Conservation (phyloP, 2,329 filamentous ascomycete genomes). For the Phialophora chinensis region DNA sequence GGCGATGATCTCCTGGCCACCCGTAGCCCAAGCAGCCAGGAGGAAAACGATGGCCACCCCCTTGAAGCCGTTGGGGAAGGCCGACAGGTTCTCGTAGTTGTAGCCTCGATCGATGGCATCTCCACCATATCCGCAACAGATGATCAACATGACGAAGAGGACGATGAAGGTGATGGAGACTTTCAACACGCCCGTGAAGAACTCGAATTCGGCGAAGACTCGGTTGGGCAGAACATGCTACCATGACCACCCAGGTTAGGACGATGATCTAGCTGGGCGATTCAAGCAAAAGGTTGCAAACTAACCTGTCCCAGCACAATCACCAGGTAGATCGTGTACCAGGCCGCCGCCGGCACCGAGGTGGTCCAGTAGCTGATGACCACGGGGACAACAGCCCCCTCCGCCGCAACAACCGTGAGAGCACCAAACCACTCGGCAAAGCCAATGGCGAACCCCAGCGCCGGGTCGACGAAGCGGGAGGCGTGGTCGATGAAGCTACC, state of each 20-base stretch:
- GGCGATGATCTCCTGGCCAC: slow-evolving; percentile 67
- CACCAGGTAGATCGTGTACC: slow-evolving; percentile 73
- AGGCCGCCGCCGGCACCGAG: slow-evolving; percentile 42
- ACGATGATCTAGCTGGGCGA: too few species aligned
- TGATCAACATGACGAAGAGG: slow-evolving; percentile 43
- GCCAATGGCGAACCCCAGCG: slow-evolving; percentile 50
- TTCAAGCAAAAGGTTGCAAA: too few species aligned
- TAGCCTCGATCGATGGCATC: slow-evolving; percentile 46
- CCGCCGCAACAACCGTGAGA: slow-evolving; percentile 28
- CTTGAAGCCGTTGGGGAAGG: slow-evolving; percentile 15
- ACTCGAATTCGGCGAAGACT: slow-evolving; percentile 81
- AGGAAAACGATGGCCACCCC: slow-evolving; percentile 59
- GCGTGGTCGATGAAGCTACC: slow-evolving; percentile 75
- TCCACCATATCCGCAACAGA: slow-evolving; percentile 80
- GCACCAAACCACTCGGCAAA: slow-evolving; percentile 21
- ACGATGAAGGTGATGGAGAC: slow-evolving; percentile 81
- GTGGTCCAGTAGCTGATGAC: slow-evolving; percentile 22
- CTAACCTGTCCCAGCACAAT: slow-evolving; percentile 59
- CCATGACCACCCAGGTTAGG: too few species aligned
- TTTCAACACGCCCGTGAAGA: slow-evolving; percentile 79
- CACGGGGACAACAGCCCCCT: slow-evolving; percentile 17
- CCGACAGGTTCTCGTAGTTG: slow-evolving; percentile 2
- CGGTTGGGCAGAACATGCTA: slow-evolving; percentile 78
- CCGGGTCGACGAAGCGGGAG: slow-evolving; percentile 61
- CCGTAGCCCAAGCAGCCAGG: slow-evolving; percentile 67